These are phyloP conservation scores for Alliaria petiolata DNA, from an alignment of 345 rosid genomes.

Conservation along the genomic window DNA sequence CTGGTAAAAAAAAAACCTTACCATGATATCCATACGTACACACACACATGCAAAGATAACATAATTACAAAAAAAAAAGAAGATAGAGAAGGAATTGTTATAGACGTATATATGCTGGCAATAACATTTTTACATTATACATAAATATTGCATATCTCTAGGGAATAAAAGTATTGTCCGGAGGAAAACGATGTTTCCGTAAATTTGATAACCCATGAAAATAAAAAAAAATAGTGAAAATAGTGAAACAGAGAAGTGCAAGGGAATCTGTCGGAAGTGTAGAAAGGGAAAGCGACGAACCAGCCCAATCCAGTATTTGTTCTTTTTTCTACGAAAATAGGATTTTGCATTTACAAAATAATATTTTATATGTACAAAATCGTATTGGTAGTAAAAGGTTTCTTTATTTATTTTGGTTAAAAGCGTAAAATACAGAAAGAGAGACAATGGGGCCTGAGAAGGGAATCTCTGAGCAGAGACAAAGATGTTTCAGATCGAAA, in stretches of 20 bases:
- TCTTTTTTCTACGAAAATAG: not conserved
- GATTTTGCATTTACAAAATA: not conserved
- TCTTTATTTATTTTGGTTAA: no score
- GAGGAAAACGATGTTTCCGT: conserved; percentile 21
- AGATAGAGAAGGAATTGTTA: conserved; percentile 1
- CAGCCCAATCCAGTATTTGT: conserved; percentile 18
- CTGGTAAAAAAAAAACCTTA: not conserved
- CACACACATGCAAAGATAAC: conserved; percentile 11
- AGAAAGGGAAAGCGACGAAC: conserved; percentile 25
- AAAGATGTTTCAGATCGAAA: conserved; percentile 31
- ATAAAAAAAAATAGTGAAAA: not conserved
- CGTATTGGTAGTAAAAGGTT: not conserved
- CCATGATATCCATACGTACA: conserved; percentile 1
- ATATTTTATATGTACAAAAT: not conserved
- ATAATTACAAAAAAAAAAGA: not conserved
- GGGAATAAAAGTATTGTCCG: conserved; percentile 16
- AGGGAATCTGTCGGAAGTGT: conserved; percentile 29
- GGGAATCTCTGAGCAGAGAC: conserved; percentile 30
- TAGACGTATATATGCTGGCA: not conserved
- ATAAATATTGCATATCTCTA: no score
- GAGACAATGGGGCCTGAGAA: conserved; percentile 31
- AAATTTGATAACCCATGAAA: not conserved
- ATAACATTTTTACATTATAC: no score
- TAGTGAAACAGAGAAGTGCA: conserved; percentile 21
- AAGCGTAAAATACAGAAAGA: conserved; percentile 19